Evolutionary conservation across 2,329 filamentous ascomycete genomes (phyloP).

Genomic region (Colletotrichum cereale): DNA sequence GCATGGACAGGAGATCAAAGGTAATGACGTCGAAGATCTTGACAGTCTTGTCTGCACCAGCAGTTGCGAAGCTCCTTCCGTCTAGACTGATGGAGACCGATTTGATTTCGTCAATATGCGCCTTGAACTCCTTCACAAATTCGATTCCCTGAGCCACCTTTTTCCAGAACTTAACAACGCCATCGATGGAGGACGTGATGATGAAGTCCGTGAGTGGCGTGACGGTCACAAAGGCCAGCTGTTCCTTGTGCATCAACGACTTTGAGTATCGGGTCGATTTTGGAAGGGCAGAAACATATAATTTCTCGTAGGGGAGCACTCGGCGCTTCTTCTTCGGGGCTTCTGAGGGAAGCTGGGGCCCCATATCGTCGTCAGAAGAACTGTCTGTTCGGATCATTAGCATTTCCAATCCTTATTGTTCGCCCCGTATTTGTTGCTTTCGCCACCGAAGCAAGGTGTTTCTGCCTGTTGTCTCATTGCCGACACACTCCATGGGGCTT

Average conservation of each 20-base stretch:
- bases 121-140: slow-evolving; percentile 98
- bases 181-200: slow-evolving; percentile 92
- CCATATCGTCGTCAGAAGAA: slow-evolving; percentile 93
- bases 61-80: slow-evolving; percentile 92
- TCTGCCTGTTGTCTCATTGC: not conserved
- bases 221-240: slow-evolving; percentile 87
- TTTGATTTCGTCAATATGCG: slow-evolving; percentile 86
- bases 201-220: slow-evolving; percentile 95
- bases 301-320: slow-evolving; percentile 92
- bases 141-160: slow-evolving; percentile 91
- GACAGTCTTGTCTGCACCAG: slow-evolving; percentile 81
- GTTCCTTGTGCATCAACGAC: slow-evolving; percentile 98
- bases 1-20: slow-evolving; percentile 87
- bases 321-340: slow-evolving; percentile 87
- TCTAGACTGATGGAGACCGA: slow-evolving; percentile 89
- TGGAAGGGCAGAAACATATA: slow-evolving; percentile 92
- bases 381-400: slow-evolving; percentile 58
- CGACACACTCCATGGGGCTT: not conserved
- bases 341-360: slow-evolving; percentile 86
- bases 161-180: slow-evolving; percentile 99
- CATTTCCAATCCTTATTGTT: not conserved
- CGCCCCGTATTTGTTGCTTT: not conserved
- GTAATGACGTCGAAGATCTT: slow-evolving; percentile 88
- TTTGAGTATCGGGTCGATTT: slow-evolving; percentile 87
- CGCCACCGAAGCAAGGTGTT: not conserved